Evolutionary conservation across 257 asterid species (phyloP).

Genomic region (Forsythia viridissima): DNA sequence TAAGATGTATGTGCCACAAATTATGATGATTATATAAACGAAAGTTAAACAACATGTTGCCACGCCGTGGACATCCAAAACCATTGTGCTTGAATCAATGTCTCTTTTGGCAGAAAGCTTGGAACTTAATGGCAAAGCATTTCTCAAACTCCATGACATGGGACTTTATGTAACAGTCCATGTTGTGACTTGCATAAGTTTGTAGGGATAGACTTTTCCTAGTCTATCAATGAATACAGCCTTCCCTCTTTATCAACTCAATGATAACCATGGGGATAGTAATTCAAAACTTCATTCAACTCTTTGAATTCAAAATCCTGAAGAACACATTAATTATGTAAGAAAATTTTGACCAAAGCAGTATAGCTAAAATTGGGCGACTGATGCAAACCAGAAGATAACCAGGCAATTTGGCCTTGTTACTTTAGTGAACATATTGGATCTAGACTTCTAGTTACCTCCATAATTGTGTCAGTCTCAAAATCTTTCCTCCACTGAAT

Average conservation of each 20-base stretch:
- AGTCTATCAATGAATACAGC: conserved; percentile 69
- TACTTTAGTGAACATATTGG: not conserved
- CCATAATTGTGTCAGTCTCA: conserved; percentile 72
- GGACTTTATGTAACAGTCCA: conserved; percentile 81
- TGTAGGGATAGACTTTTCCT: conserved; percentile 82
- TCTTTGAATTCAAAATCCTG: conserved; percentile 91
- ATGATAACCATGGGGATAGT: conserved; percentile 96
- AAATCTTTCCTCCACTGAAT: conserved; percentile 95
- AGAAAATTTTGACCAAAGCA: not conserved
- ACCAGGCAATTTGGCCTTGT: not conserved
- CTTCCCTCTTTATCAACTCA: conserved; percentile 73
- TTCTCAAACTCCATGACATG: conserved; percentile 89
- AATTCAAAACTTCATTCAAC: conserved; percentile 71
- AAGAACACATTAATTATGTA: conserved; percentile 5
- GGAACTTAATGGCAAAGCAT: conserved; percentile 75
- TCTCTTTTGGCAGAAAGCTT: conserved; percentile 96
- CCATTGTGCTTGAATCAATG: conserved; percentile 92
- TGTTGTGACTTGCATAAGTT: conserved; percentile 92
- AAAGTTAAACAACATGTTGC: conserved; percentile 36
- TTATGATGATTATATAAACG: not conserved
- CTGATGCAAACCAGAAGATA: not conserved
- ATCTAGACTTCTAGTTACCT: conserved; percentile 42
- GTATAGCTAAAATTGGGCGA: not conserved
- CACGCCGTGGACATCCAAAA: conserved; percentile 98
- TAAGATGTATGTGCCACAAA: not conserved